Base-by-base conservation (phyloP, 2,329 filamentous ascomycete species). In the Verticillium alfalfae region DNA sequence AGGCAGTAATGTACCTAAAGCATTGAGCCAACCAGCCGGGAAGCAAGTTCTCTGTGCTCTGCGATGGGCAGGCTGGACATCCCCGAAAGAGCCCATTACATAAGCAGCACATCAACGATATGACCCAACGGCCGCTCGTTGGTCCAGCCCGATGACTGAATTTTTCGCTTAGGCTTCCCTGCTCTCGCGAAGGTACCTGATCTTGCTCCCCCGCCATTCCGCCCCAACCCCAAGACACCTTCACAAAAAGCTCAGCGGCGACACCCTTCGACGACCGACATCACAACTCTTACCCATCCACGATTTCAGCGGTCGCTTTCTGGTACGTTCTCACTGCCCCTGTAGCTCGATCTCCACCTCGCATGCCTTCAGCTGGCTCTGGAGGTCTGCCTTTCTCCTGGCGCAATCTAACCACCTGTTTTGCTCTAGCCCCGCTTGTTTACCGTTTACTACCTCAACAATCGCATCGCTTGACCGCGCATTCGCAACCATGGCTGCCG, bases 401-500 rank as follows among this genome's bases (percentile, higher is more conserved):
- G 45, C 45, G 45, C 34, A 56, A 36, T 6, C 34, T 56, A 56
- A 56, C 54, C 54, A 56, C 54, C 54, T 56, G 60, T 59, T 60
- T 56, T 56, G 60, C 26, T 31, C 56, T 64, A 66, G 63, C 76
- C 73, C 76, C 77, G 75, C 77, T 76, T 81, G 78, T 79, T 81
- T 79, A 79, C 58, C 41, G 58, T 54, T 59, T 34, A 55, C 58
- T 36, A 59, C 77, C 75, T 75, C 73, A 71, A 68, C 58, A 66
- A 68, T 70, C 62, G 64, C 67, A 64, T 62, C 57, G 64, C 66
- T 69, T 59, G 66, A 66, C 45, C 54, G 54, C 60, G 56, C 59
- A 52, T 60, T 69, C 70, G 67, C 73, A 71, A 78, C 72, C 73
- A 96, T 95, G 91, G 86, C 90, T 80, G 86, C 90, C 79, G 71